Base-by-base conservation (phyloP, 1,139 yeast species). In the Yamadazyma aaseri region DNA sequence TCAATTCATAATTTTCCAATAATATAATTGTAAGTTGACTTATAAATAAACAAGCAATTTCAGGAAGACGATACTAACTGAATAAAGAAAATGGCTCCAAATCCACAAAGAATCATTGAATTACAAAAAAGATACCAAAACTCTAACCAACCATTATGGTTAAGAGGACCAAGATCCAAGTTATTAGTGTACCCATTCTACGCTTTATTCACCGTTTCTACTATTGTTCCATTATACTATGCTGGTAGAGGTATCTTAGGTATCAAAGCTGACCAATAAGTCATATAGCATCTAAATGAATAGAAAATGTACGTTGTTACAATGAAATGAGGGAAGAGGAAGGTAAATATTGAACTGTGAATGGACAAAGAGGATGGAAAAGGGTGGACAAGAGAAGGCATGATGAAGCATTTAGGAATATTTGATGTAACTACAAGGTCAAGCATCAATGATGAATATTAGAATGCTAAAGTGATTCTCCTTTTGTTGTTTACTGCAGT, bases 161-260 rank as follows among this genome's bases (percentile, higher is more conserved):
- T 79, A 73, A 80, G 82, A 74, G 74, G 74, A 31, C 60, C 70
- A 47, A 81, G 90, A 68, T 80, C 96, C 50, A 86, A 86, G 70
- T 68, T 76, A 56, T 68, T 83, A 61, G 76, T 89, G 51, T 86
- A 84, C 69, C 97, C 97, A 61, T 90, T 83, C 79, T 86, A 80
- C 73, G 94, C 89, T 49, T 71, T 86, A 49, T 85, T 89, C 71
- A 72, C 90, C 45, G 73, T 83, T 44, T 71, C 89, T 50, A 75
- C 87, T 39, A 74, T 76, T 46, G 75, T 78, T 46, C 86, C 95
- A 51, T 67, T 83, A 49, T 78, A 63, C 71, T 86, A 83, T 76
- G 63, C 84, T 36, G 92, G 84, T 51, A 83, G 94, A 72, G 95
- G 95, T 51, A 60, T 77, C 44, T 60, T 68, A 37, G 90, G 89